Conservation (phyloP, 805 yeast genomes). For the Clavispora vitiphila region DNA sequence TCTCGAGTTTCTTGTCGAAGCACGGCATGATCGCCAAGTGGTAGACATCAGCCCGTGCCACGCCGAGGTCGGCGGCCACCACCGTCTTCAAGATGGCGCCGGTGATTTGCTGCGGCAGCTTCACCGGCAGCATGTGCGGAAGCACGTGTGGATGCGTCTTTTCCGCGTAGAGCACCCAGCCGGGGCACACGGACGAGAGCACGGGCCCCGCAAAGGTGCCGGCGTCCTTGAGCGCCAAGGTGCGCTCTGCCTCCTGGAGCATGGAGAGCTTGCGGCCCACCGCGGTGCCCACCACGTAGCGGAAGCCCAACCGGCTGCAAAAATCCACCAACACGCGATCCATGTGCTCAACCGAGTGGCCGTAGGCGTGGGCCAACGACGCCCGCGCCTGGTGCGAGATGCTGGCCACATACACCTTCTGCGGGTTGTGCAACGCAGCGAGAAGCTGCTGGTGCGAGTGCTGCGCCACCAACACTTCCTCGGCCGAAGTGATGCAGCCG, state of each 20-base stretch:
- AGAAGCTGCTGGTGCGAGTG: slow-evolving; percentile 83
- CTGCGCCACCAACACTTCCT: slow-evolving; percentile 83
- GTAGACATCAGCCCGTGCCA: slow-evolving; percentile 46
- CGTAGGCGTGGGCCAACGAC: slow-evolving; percentile 68
- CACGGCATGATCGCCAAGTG: slow-evolving; percentile 94
- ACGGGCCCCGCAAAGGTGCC: slow-evolving; percentile 38
- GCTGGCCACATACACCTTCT: slow-evolving; percentile 57
- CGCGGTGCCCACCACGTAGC: slow-evolving; percentile 77
- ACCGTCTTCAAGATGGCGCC: slow-evolving; percentile 68
- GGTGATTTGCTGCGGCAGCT: slow-evolving; percentile 92
- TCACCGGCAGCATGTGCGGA: slow-evolving; percentile 64
- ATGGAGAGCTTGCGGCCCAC: slow-evolving; percentile 71
- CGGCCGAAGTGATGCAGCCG: slow-evolving; percentile 97
- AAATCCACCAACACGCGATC: slow-evolving; percentile 63
- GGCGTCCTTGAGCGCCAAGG: slow-evolving; percentile 39
- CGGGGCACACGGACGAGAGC: slow-evolving; percentile 82
- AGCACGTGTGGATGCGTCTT: slow-evolving; percentile 88
- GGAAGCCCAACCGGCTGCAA: slow-evolving; percentile 57
- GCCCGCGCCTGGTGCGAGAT: slow-evolving; percentile 84
- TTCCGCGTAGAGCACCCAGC: slow-evolving; percentile 94
- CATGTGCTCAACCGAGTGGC: slow-evolving; percentile 45
- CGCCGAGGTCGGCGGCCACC: slow-evolving; percentile 24
- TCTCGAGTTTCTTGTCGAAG: slow-evolving; percentile 93
- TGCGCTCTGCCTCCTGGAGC: slow-evolving; percentile 33
- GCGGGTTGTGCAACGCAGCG: slow-evolving; percentile 42